Evolutionary conservation across 2,329 filamentous ascomycete species (phyloP), one percentile per base, ranked within the genome.

Genomic region (Colletotrichum sublineola): DNA sequence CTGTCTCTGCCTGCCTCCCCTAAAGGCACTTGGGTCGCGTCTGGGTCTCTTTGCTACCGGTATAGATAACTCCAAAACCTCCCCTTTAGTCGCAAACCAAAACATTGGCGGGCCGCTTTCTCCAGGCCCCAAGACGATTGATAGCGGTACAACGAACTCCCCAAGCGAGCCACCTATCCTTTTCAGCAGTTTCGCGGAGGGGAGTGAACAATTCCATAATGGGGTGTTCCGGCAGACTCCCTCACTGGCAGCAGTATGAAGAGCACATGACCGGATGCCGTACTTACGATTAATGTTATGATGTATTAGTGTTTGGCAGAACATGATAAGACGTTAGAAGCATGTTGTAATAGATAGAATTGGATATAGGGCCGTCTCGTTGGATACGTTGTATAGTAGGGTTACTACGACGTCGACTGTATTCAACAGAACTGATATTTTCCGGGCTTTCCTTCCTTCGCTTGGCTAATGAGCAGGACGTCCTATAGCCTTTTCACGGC

Each of bases 1-100:
- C 3, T 78, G 76, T 42, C 74, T 76, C 44, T 76, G 74, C 50
- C 70, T 78, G 9, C 74, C 76, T 12, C 75, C 76, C 14, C 65
- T 78, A 3, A 72, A 64, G 46, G 66, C 60, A n/a, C 66, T 72
- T 1, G 60, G 61, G n/a, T 33, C 55, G 12, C 60, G 60, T 5
- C 29, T 72, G 58, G 69, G 69, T 7, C 15, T 63, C 53, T 5
- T 72, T 1, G 8, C 20, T 1, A 33, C 38, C 12, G 18, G 38
- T 5, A 24, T 36, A 7, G 55, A 20, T 6, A 40, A 29, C 14
- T n/a, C 69, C 6, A 24, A 24, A 33, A 38, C 60, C 14, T 15
- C 2, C 46, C 48, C 62, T 40, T 63, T 58, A n/a, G 24, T 24
- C 24, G 46, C 42, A 8, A 42, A 60, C 18, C 66, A 31, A 40